A percentile compares a stretch with the other conserved stretches of the same genome.
phyloP scores from a whole-genome alignment of 2,329 filamentous ascomycete species.

The Arthroderma uncinatum region DNA sequence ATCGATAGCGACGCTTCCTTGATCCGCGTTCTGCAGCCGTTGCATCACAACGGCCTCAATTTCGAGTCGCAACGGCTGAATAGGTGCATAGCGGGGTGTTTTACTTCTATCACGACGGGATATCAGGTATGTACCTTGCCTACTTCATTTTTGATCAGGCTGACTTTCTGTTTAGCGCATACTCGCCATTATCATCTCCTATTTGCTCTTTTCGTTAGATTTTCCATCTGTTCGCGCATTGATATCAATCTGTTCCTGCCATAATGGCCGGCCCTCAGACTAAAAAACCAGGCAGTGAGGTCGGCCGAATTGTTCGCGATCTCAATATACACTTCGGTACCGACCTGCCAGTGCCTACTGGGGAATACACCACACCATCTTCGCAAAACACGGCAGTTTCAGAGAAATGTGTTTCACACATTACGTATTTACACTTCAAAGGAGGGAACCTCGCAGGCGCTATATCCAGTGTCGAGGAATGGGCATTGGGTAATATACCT shows the following conservation, averaged over 20 bases:
- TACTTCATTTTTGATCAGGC: background rate
- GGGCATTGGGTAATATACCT: constrained; percentile 15
- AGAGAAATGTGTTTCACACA: constrained; percentile 21
- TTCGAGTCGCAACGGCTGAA: background rate
- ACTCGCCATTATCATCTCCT: background rate
- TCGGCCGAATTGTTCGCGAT: constrained; percentile 21
- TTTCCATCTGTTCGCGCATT: background rate
- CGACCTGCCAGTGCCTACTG: constrained; percentile 22
- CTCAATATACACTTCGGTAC: constrained; percentile 29
- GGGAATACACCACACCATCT: constrained; percentile 13
- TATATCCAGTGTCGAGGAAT: constrained; percentile 25
- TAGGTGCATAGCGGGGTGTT: background rate
- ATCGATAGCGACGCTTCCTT: background rate
- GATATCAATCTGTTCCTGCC: background rate
- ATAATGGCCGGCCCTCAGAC: background rate
- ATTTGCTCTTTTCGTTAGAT: background rate
- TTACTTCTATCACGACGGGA: background rate
- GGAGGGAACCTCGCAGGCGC: constrained; percentile 18
- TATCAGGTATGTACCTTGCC: background rate
- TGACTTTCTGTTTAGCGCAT: background rate
- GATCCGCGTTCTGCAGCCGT: background rate
- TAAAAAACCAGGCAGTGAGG: constrained; percentile 16
- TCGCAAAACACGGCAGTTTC: constrained; percentile 14
- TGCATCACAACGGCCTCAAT: background rate
- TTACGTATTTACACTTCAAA: constrained; percentile 25